Conservation (phyloP, 2,329 filamentous ascomycete genomes). For the Elsinoe perseae region DNA sequence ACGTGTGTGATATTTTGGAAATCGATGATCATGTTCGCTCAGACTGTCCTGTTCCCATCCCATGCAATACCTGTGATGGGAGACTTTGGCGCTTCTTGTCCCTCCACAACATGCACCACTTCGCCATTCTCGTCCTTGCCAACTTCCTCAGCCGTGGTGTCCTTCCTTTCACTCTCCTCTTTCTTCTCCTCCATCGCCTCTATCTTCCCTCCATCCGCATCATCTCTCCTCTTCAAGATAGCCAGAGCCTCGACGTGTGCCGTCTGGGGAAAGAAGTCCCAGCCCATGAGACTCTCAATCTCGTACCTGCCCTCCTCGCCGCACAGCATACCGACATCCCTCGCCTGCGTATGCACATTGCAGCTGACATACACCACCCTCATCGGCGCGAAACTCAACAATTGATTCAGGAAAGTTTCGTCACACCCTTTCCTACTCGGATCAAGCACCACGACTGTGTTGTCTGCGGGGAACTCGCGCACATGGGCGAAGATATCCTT, state of each 20-base stretch:
- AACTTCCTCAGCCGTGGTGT: neutral
- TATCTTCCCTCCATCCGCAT: neutral
- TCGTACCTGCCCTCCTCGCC: constrained; percentile 55
- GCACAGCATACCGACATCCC: constrained; percentile 84
- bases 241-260: constrained; percentile 60
- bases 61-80: constrained; percentile 4
- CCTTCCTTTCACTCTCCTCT: neutral
- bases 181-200: neutral
- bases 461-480: constrained; percentile 57
- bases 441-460: constrained; percentile 91
- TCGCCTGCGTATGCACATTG: constrained; percentile 94
- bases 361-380: constrained; percentile 92
- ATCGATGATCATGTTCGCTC: neutral
- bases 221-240: constrained; percentile 42
- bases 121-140: neutral
- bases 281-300: constrained; percentile 84
- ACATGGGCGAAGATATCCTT: constrained; percentile 62
- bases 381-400: constrained; percentile 67
- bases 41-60: constrained; percentile 9
- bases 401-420: constrained; percentile 69
- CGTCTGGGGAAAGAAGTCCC: constrained; percentile 94
- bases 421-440: constrained; percentile 96
- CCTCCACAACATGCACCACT: neutral
- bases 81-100: neutral
- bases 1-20: no score